These are phyloP conservation scores for Fusarium coffeatum DNA, from an alignment of 2,329 filamentous ascomycete species.

Conservation along the genomic window DNA sequence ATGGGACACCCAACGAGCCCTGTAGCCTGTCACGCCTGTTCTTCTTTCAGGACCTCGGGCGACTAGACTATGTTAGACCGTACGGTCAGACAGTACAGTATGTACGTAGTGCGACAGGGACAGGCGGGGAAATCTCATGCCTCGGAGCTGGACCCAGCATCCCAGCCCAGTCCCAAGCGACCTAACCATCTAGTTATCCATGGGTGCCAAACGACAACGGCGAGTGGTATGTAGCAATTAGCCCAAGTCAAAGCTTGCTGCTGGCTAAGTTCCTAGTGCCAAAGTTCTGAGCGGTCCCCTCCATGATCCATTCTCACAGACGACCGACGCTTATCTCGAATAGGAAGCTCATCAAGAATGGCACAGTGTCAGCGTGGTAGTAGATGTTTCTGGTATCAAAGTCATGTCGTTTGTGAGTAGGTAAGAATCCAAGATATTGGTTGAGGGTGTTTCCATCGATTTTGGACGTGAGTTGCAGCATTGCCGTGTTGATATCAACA, in stretches of 20 bases:
- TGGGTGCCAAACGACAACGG: slow-evolving; percentile 28
- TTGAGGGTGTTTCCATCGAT: not conserved
- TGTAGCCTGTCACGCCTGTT: slow-evolving; percentile 20
- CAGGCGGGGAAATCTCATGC: slow-evolving; percentile 41
- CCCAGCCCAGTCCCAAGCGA: not conserved
- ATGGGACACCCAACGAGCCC: slow-evolving; percentile 39
- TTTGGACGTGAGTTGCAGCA: not conserved
- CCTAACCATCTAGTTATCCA: slow-evolving; percentile 10
- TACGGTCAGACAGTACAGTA: slow-evolving; percentile 28
- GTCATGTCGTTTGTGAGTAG: not conserved
- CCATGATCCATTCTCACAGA: slow-evolving; percentile 3
- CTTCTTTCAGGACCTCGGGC: not conserved
- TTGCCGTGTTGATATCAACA: not conserved
- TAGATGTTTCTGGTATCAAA: slow-evolving; percentile 3
- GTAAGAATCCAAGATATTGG: not conserved
- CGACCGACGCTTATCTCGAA: slow-evolving; percentile 36
- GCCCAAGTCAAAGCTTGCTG: slow-evolving; percentile 22
- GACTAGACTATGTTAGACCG: slow-evolving; percentile 14
- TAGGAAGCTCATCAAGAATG: slow-evolving; percentile 43
- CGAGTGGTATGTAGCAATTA: slow-evolving; percentile 14
- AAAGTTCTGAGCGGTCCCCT: slow-evolving; percentile 28
- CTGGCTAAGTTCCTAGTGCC: slow-evolving; percentile 13
- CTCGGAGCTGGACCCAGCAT: slow-evolving; percentile 17
- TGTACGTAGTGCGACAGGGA: slow-evolving; percentile 2
- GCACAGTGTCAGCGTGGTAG: slow-evolving; percentile 39